These are phyloP conservation scores for Talaromyces funiculosus DNA, from an alignment of 2,329 filamentous ascomycete genomes.

Conservation along the genomic window DNA sequence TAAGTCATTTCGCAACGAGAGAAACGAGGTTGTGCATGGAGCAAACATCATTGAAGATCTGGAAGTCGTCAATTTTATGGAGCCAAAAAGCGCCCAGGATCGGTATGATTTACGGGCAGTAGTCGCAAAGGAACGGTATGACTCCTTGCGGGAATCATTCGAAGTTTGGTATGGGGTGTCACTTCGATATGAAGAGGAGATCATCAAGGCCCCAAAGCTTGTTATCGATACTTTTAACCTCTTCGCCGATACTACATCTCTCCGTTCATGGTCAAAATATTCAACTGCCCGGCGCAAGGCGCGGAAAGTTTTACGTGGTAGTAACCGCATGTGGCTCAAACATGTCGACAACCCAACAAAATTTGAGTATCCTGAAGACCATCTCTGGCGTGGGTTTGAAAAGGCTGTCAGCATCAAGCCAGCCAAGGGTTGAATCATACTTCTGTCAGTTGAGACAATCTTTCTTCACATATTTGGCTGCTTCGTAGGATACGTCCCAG, in stretches of 20 bases:
- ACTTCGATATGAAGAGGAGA: not conserved
- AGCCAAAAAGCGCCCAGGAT: no score
- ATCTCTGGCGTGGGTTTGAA: not conserved
- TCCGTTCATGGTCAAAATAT: not conserved
- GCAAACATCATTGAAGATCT: not conserved
- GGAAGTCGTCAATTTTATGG: not conserved
- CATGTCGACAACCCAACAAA: not conserved
- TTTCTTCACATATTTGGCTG: no score
- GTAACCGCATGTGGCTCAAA: not conserved
- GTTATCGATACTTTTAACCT: not conserved
- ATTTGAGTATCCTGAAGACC: not conserved
- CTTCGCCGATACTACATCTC: not conserved
- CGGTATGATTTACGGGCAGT: no score
- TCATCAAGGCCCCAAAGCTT: not conserved
- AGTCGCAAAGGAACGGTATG: no score
- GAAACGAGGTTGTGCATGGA: not conserved
- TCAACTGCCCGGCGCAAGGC: not conserved
- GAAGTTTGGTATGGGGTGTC: not conserved
- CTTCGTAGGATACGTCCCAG: no score
- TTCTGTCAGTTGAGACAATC: not conserved
- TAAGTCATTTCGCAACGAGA: not conserved
- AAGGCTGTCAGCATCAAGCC: not conserved
- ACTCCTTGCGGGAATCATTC: not conserved
- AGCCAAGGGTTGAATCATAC: not conserved
- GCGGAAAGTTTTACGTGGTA: not conserved